A percentile compares a stretch with the other conserved stretches of the same genome.
Evolutionary conservation across 2,329 filamentous ascomycete genomes (phyloP).

Genomic region (Xylariaceae sp.): DNA sequence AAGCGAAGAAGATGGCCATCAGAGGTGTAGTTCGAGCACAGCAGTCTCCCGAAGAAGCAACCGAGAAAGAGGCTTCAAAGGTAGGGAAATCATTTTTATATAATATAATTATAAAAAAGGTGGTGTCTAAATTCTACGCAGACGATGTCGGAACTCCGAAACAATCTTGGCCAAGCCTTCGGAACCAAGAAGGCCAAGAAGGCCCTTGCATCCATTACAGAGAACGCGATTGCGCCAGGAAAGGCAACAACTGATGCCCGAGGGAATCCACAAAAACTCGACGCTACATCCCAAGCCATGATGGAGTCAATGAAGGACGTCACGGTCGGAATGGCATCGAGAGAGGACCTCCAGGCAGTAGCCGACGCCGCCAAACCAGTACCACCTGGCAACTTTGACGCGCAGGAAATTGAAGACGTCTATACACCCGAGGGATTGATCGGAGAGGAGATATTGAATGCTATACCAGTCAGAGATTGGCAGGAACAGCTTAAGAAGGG

Average conservation of each 20-base stretch:
- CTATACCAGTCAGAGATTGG: slow-evolving; percentile 75
- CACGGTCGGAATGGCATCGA: slow-evolving; percentile 67
- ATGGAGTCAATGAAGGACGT: slow-evolving; percentile 65
- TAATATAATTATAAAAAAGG: not conserved
- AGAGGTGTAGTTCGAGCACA: slow-evolving; percentile 60
- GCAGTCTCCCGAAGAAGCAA: slow-evolving; percentile 51
- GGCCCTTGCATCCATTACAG: slow-evolving; percentile 58
- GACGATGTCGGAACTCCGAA: slow-evolving; percentile 64
- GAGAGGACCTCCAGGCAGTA: slow-evolving; percentile 65
- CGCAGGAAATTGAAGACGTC: slow-evolving; percentile 70
- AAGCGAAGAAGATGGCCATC: slow-evolving; percentile 67
- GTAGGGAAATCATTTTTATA: slow-evolving; percentile 35
- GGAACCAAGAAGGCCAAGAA: slow-evolving; percentile 87
- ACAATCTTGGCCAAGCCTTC: slow-evolving; percentile 75
- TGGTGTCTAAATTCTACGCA: slow-evolving; percentile 38
- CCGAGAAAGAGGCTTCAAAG: slow-evolving; percentile 41
- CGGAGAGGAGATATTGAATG: slow-evolving; percentile 66
- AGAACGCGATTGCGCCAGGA: slow-evolving; percentile 67
- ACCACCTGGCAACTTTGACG: slow-evolving; percentile 68
- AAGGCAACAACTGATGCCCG: slow-evolving; percentile 58
- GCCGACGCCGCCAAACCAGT: slow-evolving; percentile 72
- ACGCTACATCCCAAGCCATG: slow-evolving; percentile 60
- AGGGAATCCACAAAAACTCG: slow-evolving; percentile 53
- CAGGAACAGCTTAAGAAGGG: slow-evolving; percentile 64
- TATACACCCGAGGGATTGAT: slow-evolving; percentile 71